Evolutionary conservation across 331 rosid species (phyloP).

Genomic region (Spiraea crenata): DNA sequence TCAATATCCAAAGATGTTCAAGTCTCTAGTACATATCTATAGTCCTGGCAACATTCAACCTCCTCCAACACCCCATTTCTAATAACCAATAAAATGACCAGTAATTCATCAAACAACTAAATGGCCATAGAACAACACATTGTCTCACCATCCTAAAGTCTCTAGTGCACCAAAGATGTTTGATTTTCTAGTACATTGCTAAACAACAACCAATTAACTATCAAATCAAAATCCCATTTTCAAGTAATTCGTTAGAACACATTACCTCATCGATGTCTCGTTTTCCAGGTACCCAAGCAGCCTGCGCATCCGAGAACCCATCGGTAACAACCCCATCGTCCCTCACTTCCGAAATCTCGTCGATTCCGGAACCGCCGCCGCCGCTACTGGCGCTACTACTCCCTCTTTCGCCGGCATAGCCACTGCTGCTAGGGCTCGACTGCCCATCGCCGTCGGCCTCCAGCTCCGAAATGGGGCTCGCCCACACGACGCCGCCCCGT

Average conservation of each 20-base stretch:
- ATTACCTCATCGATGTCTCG: slow-evolving; percentile 72
- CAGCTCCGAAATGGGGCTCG: slow-evolving; percentile 52
- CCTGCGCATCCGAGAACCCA: slow-evolving; percentile 37
- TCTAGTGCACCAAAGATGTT: too few species aligned
- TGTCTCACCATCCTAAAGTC: too few species aligned
- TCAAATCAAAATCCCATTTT: too few species aligned
- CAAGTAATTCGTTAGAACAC: neutral
- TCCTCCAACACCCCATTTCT: neutral
- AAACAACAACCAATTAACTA: too few species aligned
- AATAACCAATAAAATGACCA: neutral
- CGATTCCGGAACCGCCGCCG: slow-evolving; percentile 51
- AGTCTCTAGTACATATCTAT: neutral
- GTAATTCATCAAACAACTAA: slow-evolving; percentile 4
- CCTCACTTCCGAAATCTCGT: slow-evolving; percentile 44
- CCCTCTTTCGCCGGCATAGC: slow-evolving; percentile 86
- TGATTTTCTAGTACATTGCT: too few species aligned
- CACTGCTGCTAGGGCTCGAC: slow-evolving; percentile 79
- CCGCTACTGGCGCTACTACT: slow-evolving; percentile 55
- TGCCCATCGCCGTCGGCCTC: slow-evolving; percentile 47
- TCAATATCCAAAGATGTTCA: neutral
- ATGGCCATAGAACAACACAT: too few species aligned
- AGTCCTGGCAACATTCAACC: neutral
- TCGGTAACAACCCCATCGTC: slow-evolving; percentile 32
- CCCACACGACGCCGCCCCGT: slow-evolving; percentile 28
- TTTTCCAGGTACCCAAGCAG: slow-evolving; percentile 54